Base-by-base conservation (phyloP, 768 basidiomycete species). In the Trametes coccinea region DNA sequence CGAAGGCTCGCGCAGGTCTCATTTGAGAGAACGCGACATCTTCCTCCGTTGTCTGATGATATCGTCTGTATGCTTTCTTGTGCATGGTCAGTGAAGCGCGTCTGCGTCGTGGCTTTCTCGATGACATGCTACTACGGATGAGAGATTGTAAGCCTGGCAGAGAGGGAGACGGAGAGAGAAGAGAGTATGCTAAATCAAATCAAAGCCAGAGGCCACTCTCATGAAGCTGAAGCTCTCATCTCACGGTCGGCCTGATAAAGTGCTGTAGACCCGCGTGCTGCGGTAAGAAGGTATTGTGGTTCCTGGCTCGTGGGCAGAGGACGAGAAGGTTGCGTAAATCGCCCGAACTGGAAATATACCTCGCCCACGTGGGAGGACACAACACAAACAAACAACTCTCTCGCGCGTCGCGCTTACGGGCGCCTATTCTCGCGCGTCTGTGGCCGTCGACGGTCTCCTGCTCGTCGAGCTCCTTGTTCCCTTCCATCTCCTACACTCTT, bases 261-360 rank as follows among this genome's bases (percentile, higher is more conserved):
- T 49, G 13, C 37, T 49, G 46, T 46, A 49, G 55, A 43, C 8
- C 14, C 41, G 41, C 27, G 56, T 49, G 56, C 56, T 57, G 56
- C 56, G 56, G 56, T 41, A 57, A 17, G 34, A 6, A 37, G 34
- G 22, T 22, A 22, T 22, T 22, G 22, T 22, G 22, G 22, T 22
- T 22, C 22, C 22, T 22, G 22, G 22, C 22, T 22, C 22, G 22
- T 22, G 22, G 22, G 22, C 22, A 22, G 34, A 6, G 34, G 34
- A 5, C 6, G 5, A 6, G 34, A 37, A 37, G 34, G 34, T 37
- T 6, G 34, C 34, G 34, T 11, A 37, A 37, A 37, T 37, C 34
- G 34, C 34, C 34, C 34, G 2, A 37, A 22, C 22, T 22, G 22
- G 6, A 37, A 37, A 11, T 37, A 37, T 11, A 37, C 34, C 34